Evolutionary conservation across 805 yeast species (phyloP).

Genomic region (Saturnispora hagleri): DNA sequence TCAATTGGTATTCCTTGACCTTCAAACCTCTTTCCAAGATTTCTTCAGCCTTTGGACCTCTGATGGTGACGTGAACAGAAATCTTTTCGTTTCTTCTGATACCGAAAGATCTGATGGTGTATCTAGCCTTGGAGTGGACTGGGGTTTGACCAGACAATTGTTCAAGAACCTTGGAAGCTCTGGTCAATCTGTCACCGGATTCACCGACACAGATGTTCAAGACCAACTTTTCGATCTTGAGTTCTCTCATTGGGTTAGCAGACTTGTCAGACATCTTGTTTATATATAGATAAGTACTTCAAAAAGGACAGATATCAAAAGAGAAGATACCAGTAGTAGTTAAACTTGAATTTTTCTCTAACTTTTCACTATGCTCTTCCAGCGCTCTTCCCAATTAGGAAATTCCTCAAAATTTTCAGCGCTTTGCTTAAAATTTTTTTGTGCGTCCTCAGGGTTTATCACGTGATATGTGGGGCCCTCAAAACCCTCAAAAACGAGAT

Average conservation of each 20-base stretch:
- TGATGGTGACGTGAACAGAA: constrained; percentile 97
- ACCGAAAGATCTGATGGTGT: constrained; percentile 99
- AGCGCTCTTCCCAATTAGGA: not conserved
- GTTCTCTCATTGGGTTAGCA: constrained; percentile 96
- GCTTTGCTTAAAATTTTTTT: not conserved
- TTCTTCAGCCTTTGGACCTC: constrained; percentile 99
- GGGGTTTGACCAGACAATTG: constrained; percentile 99
- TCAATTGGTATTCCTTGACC: constrained; percentile 98
- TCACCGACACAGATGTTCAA: constrained; percentile 99
- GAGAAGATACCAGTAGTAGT: not conserved
- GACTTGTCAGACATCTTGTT: constrained; percentile 40
- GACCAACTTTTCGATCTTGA: constrained; percentile 98
- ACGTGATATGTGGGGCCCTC: not conserved
- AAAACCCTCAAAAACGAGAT: not conserved
- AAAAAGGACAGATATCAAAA: not conserved
- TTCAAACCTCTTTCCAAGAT: constrained; percentile 99
- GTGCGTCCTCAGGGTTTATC: not conserved
- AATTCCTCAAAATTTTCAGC: not conserved
- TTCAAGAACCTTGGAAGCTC: constrained; percentile 99
- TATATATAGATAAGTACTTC: constrained; percentile 1
- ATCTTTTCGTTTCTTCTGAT: constrained; percentile 99
- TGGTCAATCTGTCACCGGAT: constrained; percentile 99
- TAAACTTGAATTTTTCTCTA: too few species aligned
- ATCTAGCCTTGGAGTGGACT: constrained; percentile 99
- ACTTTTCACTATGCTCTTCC: not conserved